phyloP scores from a whole-genome alignment of 805 yeast species.

The Starmera pachycereana region DNA sequence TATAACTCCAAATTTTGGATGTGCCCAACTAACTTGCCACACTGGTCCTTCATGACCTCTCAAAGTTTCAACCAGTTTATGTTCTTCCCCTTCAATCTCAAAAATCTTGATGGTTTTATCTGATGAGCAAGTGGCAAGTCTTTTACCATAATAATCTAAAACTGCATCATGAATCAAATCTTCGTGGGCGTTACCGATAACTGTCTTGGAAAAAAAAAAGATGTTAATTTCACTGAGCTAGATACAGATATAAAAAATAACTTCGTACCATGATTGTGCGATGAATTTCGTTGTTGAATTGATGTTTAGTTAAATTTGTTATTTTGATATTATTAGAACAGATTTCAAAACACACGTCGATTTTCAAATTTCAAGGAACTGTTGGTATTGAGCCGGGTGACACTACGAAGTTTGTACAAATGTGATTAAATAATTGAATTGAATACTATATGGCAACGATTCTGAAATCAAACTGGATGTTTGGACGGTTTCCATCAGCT shows the following conservation, averaged over 20 bases:
- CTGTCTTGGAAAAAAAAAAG: no score
- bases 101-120: constrained; percentile 94
- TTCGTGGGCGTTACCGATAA: constrained; percentile 79
- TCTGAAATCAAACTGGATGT: constrained; percentile 11
- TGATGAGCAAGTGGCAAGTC: constrained; percentile 92
- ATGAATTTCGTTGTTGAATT: no score
- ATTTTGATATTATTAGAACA: no score
- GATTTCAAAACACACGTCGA: no score
- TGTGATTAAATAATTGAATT: no score
- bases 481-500: background rate
- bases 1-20: constrained; percentile 93
- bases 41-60: constrained; percentile 97
- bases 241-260: no score
- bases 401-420: no score
- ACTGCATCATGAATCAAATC: constrained; percentile 96
- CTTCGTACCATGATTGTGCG: no score
- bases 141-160: constrained; percentile 91
- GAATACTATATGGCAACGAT: constrained; percentile 7
- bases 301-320: no score
- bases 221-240: no score
- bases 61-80: constrained; percentile 73
- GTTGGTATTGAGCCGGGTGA: no score
- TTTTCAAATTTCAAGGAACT: no score
- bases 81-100: constrained; percentile 80
- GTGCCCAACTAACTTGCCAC: constrained; percentile 99